Base-by-base conservation (phyloP, 352 stramenopile genomes). In the Phytophthora chlamydospora region DNA sequence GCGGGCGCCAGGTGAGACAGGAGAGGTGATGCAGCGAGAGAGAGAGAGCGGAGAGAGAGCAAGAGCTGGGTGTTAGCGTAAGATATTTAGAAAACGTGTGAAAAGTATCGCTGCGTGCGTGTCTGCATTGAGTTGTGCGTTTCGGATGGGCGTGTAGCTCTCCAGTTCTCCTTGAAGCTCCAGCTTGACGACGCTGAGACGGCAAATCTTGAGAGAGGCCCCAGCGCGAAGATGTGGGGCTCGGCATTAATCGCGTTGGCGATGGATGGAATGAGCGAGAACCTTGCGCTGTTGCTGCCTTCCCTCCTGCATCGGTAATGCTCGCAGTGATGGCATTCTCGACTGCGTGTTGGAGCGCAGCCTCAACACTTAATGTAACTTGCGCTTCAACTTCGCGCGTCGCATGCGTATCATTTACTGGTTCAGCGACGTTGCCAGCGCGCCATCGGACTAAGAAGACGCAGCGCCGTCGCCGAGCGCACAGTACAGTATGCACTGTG, bases 81-180 rank as follows among this genome's bases (percentile, higher is more conserved):
- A 51, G 45, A 55, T 70, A 68, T 68, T 68, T 68, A 68, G 46
- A 27, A 24, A 49, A 44, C 48, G 42, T 13, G 32, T 55, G 41
- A 61, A 66, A 66, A 59, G 12, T 42, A 65, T 50, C 32, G 32
- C 43, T 57, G 27, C 36, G n/a, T 32, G 40, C 16, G n/a, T 40
- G 4, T 32, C 31, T 1, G 29, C 17, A 32, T 39, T 21, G 16
- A n/a, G 31, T 35, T 35, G 39, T 65, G 27, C 29, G 41, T 32
- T 24, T 47, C 21, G 21, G 8, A 21, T 41, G 45, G 16, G 1
- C 13, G 46, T 42, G 24, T 27, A 34, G 27, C 9, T 27, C 19
- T 58, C 46, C 29, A 24, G 33, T 14, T 29, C 35, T 10, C 19
- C 11, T 39, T 17, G 35, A 35, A 57, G 10, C 35, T 40, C 48